Base-by-base conservation (phyloP, 306 rosid species). In the Lathyrus tuberosus region DNA sequence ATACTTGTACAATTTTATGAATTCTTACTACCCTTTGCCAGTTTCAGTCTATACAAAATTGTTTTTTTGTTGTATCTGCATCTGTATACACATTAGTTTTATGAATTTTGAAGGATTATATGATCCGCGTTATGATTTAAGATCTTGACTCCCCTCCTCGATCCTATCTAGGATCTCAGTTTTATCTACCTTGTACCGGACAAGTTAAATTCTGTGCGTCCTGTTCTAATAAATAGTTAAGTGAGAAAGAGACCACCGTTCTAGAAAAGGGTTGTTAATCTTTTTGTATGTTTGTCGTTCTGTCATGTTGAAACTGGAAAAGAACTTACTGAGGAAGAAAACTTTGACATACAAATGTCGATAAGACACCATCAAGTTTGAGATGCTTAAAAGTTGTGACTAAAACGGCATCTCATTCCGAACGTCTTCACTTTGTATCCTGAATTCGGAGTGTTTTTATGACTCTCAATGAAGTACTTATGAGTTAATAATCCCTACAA, bases 311-410 rank as follows among this genome's bases (percentile, higher is more conserved):
- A 70, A 62, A 31, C 57, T 41, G 3, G 40, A 47, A 26, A 57
- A 57, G 10, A 62, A 60, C 54, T 51, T 64, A 35, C 56, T 18
- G 13, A 51, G 62, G 71, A 66, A 51, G 68, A 52, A 71, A 66
- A 56, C 5, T n/a, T 43, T 17, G 69, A 37, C 66, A 18, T 62
- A 31, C 60, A 56, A 46, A 54, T 54, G 17, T 43, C 43, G 42
- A 44, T 71, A 11, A 64, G 53, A 61, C 8, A 62, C 12, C 30
- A 17, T 81, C 4, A 3, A 35, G 14, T 53, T 71, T 44, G 51
- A 42, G 76, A 26, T 71, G 58, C 68, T 52, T 49, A 18, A 30
- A 57, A 35, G 20, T 71, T 16, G 17, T 69, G 14, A 22, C 37
- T 18, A 54, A 74, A 16, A 43, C 22, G 35, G 63, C 47, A 26